These are phyloP conservation scores for Rhododendron simsii DNA, from an alignment of 148 eudicot species.

Conservation along the genomic window DNA sequence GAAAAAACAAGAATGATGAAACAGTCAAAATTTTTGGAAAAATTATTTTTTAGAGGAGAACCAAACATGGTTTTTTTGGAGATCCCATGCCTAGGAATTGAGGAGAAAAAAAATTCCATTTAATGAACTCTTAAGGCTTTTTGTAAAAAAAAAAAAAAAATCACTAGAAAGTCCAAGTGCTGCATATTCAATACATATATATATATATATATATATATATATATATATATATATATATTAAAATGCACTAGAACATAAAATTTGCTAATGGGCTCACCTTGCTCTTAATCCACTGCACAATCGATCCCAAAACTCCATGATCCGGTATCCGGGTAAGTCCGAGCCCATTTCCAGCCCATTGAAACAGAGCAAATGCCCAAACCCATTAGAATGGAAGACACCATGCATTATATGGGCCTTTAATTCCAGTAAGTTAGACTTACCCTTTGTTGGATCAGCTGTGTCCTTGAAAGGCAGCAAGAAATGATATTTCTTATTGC, in stretches of 20 bases:
- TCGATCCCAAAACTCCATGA: constrained; percentile 97
- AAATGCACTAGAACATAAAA: background rate
- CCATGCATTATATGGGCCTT: constrained; percentile 83
- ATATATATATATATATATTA: no score
- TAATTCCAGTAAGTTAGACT: constrained; percentile 52
- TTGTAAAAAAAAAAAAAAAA: background rate
- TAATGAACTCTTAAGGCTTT: background rate
- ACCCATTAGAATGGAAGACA: constrained; percentile 94
- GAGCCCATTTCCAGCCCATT: constrained; percentile 79
- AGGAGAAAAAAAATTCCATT: background rate
- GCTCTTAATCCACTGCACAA: constrained; percentile 70
- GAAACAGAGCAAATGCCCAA: constrained; percentile 89
- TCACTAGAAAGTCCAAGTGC: background rate
- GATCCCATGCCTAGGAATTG: no score
- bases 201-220: no score
- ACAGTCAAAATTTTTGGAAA: no score
- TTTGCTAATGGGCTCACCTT: constrained; percentile 39
- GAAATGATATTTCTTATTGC: constrained; percentile 93
- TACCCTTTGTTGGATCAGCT: constrained; percentile 26
- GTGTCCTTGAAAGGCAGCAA: constrained; percentile 80
- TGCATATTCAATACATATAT: no score
- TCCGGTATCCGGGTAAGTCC: constrained; percentile 60
- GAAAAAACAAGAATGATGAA: no score
- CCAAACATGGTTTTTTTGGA: no score
- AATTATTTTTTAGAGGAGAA: no score